Evolutionary conservation across 2,329 filamentous ascomycete species (phyloP).

Genomic region (Paracamarosporium sp.): DNA sequence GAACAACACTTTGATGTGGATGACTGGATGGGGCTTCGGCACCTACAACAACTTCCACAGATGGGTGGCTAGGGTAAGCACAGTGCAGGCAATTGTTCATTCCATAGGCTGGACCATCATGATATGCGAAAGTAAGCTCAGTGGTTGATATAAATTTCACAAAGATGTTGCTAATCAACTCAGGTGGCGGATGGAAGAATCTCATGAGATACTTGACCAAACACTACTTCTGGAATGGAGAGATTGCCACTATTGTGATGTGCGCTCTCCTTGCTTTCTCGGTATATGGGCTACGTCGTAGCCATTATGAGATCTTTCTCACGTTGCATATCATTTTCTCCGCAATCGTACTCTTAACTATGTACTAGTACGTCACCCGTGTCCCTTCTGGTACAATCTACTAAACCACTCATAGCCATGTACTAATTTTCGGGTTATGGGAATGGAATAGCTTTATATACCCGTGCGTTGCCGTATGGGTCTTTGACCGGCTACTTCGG

Average conservation of each 20-base stretch:
- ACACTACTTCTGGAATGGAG: constrained; percentile 60
- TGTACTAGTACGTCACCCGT: constrained; percentile 57
- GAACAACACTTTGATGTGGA: constrained; percentile 71
- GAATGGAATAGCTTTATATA: constrained; percentile 60
- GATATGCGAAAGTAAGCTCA: constrained; percentile 39
- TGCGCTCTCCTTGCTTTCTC: constrained; percentile 56
- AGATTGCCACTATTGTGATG: constrained; percentile 54
- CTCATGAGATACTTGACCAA: constrained; percentile 46
- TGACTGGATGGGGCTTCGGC: constrained; percentile 72
- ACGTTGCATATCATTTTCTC: constrained; percentile 51
- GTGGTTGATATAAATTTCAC: too few species aligned
- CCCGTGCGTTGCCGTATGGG: constrained; percentile 59
- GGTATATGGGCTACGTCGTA: constrained; percentile 58
- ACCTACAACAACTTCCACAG: constrained; percentile 73
- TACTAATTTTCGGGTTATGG: constrained; percentile 58
- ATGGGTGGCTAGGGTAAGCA: constrained; percentile 68
- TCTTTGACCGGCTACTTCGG: constrained; percentile 57
- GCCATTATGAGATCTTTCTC: constrained; percentile 55
- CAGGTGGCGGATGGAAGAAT: constrained; percentile 46
- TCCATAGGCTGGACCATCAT: constrained; percentile 65
- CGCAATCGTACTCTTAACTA: constrained; percentile 54
- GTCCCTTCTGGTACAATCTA: constrained; percentile 17
- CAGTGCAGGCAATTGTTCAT: constrained; percentile 68
- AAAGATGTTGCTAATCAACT: neutral
- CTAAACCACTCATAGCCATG: constrained; percentile 45